Evolutionary conservation across 192 early-diverging fungal genomes (phyloP), one percentile per base, ranked within the genome.

Genomic region (Coemansia pectinata): DNA sequence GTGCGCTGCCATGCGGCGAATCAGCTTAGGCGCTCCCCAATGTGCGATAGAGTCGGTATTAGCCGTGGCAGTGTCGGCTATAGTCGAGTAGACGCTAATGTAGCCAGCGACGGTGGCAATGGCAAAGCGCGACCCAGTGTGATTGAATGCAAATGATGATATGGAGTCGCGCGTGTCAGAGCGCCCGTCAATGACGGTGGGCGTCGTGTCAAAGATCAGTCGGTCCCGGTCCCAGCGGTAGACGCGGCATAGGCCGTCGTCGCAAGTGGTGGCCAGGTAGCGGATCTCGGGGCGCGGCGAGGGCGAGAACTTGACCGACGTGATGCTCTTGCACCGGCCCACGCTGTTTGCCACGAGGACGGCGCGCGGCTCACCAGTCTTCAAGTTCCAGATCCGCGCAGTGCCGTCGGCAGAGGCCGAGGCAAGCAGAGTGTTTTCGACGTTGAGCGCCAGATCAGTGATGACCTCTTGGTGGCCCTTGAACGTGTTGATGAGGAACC

Each of bases 401-500:
- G 88, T 90, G n/a, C 90, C 87, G 67, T 96, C 93, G 6, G 85
- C 77, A 9, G 91, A 90, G 2, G 93, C 87, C 2, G 92, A 89
- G 2, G 92, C 93, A 17, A 96, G 72, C 65, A 94, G 73, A 5
- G 90, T 93, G 75, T 93, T 94, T 29, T 92, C 90, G 12, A 83
- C 57, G 75, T 91, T 93, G 15, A 96, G 83, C 7, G 89, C 86
- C 57, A 96, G 86, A 65, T 93, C 92, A 0, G 90, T 87, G 50
- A 96, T 89, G 38, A 91, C 90, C 38, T 86, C 85, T 39, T 84
- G 73, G 64, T 96, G 94, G 12, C 93, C 93, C 62, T 93, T 87
- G n/a, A 96, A 80, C 0, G 93, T 91, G 72, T 92, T 86, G 39
- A 96, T 87, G 10, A 94, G 83, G 61, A 86, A 89, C 31, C 93